These are phyloP conservation scores for Trichoderma oligosporum DNA, from an alignment of 2,329 filamentous ascomycete genomes.

Conservation along the genomic window DNA sequence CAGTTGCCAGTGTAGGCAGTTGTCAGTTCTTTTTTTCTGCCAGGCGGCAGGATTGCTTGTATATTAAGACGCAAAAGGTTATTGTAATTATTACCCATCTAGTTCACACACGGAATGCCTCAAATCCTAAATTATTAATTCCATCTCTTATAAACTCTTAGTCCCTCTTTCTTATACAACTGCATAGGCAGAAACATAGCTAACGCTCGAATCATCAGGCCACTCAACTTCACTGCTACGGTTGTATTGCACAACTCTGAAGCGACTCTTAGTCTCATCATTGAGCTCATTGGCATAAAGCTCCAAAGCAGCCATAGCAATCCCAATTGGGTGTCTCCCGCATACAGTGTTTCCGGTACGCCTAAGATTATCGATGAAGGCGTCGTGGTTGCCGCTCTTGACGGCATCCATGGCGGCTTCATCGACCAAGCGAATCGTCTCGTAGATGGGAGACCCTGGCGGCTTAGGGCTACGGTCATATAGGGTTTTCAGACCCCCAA, in stretches of 20 bases:
- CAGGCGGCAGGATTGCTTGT: too few relatives aligned
- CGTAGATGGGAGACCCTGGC: constrained; percentile 60
- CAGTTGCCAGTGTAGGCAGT: too few relatives aligned
- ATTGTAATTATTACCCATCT: too few relatives aligned
- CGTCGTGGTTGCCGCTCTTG: constrained; percentile 66
- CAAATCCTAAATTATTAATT: background rate
- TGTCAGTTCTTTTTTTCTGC: too few relatives aligned
- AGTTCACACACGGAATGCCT: background rate
- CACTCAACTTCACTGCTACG: constrained; percentile 71
- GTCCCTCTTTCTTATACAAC: constrained; percentile 47
- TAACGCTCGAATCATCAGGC: constrained; percentile 77
- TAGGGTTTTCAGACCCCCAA: constrained; percentile 41
- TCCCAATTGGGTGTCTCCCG: constrained; percentile 89
- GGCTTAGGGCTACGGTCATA: constrained; percentile 33
- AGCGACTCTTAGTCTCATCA: constrained; percentile 48
- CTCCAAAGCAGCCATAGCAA: constrained; percentile 86
- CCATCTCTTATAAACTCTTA: constrained; percentile 5
- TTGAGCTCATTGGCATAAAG: constrained; percentile 44
- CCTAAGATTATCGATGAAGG: constrained; percentile 65
- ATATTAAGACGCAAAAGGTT: too few relatives aligned
- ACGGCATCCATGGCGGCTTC: constrained; percentile 80
- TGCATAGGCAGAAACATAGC: constrained; percentile 91
- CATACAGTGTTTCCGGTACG: constrained; percentile 88
- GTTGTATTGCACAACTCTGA: constrained; percentile 82
- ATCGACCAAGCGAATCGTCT: constrained; percentile 79